These are phyloP conservation scores for Cutaneotrichosporon cyanovorans DNA, from an alignment of 1,284 basidiomycete genomes.

Conservation along the genomic window DNA sequence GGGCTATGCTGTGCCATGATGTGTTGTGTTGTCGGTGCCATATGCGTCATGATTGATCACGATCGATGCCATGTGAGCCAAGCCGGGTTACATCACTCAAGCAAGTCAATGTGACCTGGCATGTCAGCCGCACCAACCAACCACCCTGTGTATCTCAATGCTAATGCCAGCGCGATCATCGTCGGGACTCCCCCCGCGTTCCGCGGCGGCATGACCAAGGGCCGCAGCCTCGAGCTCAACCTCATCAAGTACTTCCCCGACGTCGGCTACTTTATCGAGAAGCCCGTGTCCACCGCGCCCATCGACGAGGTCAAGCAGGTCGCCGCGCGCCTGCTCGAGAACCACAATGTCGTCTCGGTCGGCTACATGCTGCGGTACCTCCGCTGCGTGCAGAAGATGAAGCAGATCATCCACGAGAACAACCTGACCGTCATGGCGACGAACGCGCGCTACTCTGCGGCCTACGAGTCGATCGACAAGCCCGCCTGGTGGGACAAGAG, in stretches of 20 bases:
- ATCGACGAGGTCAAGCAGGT: slow-evolving; percentile 55
- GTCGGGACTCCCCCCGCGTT: slow-evolving; percentile 90
- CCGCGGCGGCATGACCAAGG: slow-evolving; percentile 68
- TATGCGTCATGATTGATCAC: too few relatives aligned
- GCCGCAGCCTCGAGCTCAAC: slow-evolving; percentile 82
- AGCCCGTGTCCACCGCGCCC: slow-evolving; percentile 82
- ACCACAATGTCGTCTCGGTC: slow-evolving; percentile 75
- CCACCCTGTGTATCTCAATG: too few relatives aligned
- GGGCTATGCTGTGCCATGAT: too few relatives aligned
- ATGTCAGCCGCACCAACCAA: neutral
- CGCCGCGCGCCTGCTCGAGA: slow-evolving; percentile 59
- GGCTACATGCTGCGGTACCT: slow-evolving; percentile 90
- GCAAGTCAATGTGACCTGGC: too few relatives aligned
- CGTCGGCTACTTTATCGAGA: slow-evolving; percentile 89
- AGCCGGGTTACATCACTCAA: too few relatives aligned
- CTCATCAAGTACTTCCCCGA: slow-evolving; percentile 83
- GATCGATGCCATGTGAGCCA: too few relatives aligned
- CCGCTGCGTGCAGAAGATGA: slow-evolving; percentile 95
- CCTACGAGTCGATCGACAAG: slow-evolving; percentile 83
- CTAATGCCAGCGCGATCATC: slow-evolving; percentile 58
- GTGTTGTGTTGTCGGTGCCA: too few relatives aligned
- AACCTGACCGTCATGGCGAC: slow-evolving; percentile 95
- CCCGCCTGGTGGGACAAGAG: slow-evolving; percentile 98
- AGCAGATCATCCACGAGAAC: slow-evolving; percentile 90
- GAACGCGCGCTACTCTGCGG: slow-evolving; percentile 81